A percentile compares a stretch with the other conserved stretches of the same genome.
These are phyloP conservation scores for Colletotrichum somersetense DNA, from an alignment of 2,329 filamentous ascomycete genomes.

Conservation along the genomic window DNA sequence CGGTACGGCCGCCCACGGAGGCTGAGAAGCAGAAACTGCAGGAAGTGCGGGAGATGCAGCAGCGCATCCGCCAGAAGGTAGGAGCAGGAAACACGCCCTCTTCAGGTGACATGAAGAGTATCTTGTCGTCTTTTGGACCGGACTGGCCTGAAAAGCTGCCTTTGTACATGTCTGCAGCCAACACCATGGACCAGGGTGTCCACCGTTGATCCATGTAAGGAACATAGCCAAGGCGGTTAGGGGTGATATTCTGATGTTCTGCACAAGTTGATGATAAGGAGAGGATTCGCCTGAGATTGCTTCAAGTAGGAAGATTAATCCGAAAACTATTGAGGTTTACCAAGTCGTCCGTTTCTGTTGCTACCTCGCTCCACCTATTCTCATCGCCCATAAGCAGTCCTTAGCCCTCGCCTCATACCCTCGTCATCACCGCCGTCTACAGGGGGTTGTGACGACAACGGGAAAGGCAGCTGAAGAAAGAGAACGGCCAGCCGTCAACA, in stretches of 20 bases:
- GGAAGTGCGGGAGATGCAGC: constrained; percentile 11
- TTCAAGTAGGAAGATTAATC: neutral
- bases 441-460: neutral
- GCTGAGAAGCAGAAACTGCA: neutral
- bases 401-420: neutral
- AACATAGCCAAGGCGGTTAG: too few relatives aligned
- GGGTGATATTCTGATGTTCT: neutral
- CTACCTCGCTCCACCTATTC: neutral
- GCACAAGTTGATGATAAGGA: neutral
- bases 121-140: constrained; percentile 8
- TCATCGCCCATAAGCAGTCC: neutral
- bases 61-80: neutral
- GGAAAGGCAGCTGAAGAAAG: neutral
- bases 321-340: neutral
- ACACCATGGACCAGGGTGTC: constrained; percentile 29
- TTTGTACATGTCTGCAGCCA: constrained; percentile 18
- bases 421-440: neutral
- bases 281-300: neutral
- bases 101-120: neutral
- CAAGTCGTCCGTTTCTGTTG: neutral
- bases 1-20: neutral
- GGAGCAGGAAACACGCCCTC: neutral
- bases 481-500: rapidly evolving
- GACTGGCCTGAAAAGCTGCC: neutral
- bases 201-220: neutral